Conservation (phyloP, 768 basidiomycete genomes). For the Panaeolus papilionaceus region DNA sequence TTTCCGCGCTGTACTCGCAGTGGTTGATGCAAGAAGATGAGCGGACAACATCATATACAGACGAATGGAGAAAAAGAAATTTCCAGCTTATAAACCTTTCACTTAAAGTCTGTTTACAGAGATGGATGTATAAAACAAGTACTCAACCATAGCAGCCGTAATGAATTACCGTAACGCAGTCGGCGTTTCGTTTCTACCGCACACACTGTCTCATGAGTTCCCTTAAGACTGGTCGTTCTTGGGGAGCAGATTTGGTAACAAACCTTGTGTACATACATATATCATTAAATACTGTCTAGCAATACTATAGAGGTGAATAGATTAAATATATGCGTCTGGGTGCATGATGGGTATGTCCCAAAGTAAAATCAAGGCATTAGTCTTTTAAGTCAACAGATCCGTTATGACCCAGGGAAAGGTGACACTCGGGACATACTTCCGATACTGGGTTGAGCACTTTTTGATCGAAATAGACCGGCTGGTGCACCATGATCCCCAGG, state of each 20-base stretch:
- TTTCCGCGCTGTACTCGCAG: slow-evolving; percentile 74
- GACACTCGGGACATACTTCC: neutral
- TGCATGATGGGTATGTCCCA: neutral
- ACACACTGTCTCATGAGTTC: too few relatives aligned
- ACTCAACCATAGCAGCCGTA: neutral
- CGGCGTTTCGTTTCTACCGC: too few relatives aligned
- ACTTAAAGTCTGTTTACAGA: slow-evolving; percentile 14
- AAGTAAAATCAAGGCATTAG: neutral
- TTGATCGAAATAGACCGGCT: slow-evolving; percentile 63
- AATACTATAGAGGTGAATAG: slow-evolving; percentile 5
- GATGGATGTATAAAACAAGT: neutral
- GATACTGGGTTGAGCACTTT: slow-evolving; percentile 55
- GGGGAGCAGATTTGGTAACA: neutral
- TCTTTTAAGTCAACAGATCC: neutral
- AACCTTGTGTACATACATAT: neutral
- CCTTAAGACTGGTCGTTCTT: too few relatives aligned
- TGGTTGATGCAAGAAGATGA: slow-evolving; percentile 77
- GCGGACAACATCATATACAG: slow-evolving; percentile 64
- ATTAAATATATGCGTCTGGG: slow-evolving; percentile 1
- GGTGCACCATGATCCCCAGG: slow-evolving; percentile 54
- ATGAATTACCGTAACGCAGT: too few relatives aligned
- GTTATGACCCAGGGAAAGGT: slow-evolving; percentile 17
- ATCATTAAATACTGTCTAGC: slow-evolving; percentile 19
- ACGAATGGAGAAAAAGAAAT: slow-evolving; percentile 72
- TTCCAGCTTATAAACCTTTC: slow-evolving; percentile 46